Evolutionary conservation across 176 grass and related monocot genomes (phyloP).

Genomic region (Chloris gayana): DNA sequence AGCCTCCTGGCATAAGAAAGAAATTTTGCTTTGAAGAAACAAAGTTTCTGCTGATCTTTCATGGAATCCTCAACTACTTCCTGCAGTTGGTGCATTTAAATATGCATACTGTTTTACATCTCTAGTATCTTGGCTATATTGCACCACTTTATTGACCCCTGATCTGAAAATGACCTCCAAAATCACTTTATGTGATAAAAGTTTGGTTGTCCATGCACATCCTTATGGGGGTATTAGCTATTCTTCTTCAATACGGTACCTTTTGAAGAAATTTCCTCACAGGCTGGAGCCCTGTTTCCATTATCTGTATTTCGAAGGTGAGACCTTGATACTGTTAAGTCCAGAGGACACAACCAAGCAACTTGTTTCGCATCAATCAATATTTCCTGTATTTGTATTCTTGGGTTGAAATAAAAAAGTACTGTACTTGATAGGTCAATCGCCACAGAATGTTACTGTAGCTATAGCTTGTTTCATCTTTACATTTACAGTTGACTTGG

Average conservation of each 20-base stretch:
- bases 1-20: conserved; percentile 31
- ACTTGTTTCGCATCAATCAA: neutral
- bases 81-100: too few relatives aligned
- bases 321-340: neutral
- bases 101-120: too few relatives aligned
- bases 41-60: neutral
- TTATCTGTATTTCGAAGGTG: neutral
- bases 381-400: too few relatives aligned
- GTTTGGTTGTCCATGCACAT: too few relatives aligned
- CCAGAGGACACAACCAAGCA: neutral
- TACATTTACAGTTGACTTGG: too few relatives aligned
- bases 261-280: too few relatives aligned
- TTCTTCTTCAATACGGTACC: too few relatives aligned
- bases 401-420: too few relatives aligned
- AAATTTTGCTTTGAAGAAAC: conserved; percentile 23
- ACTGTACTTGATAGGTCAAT: neutral
- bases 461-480: neutral
- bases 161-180: neutral
- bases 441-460: neutral
- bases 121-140: neutral
- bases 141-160: neutral
- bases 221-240: too few relatives aligned
- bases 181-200: neutral
- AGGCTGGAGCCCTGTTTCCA: too few relatives aligned
- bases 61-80: neutral